Percentiles rank a stretch among this genome's conserved stretches.
Conservation (phyloP, 2,329 filamentous ascomycete genomes). For the Blastomyces silverae region DNA sequence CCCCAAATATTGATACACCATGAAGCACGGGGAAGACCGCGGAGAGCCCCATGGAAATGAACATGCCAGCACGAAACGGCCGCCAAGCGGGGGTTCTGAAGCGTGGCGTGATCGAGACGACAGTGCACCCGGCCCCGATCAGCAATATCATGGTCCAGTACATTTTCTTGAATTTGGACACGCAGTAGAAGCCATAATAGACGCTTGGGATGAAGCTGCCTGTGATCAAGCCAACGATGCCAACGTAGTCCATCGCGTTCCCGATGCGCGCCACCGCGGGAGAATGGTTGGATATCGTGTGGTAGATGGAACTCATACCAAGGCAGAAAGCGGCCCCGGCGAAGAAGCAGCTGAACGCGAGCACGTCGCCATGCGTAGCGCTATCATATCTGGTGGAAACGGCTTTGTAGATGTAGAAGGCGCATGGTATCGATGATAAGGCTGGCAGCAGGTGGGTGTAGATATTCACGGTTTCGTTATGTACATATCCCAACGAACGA, state of each 20-base stretch:
- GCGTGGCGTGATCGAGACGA: conserved; percentile 69
- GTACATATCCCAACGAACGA: conserved; percentile 54
- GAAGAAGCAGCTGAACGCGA: conserved; percentile 74
- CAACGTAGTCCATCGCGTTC: conserved; percentile 90
- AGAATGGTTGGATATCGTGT: conserved; percentile 80
- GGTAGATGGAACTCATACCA: conserved; percentile 77
- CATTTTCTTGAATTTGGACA: conserved; percentile 55
- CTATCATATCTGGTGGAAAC: conserved; percentile 60
- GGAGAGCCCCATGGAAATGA: conserved; percentile 76
- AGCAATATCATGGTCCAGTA: conserved; percentile 76
- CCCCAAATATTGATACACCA: conserved; percentile 61
- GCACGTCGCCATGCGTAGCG: conserved; percentile 57
- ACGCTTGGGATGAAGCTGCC: conserved; percentile 85
- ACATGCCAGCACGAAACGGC: conserved; percentile 81
- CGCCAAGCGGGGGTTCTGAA: conserved; percentile 81
- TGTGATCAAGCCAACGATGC: conserved; percentile 85
- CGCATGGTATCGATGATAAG: conserved; percentile 49
- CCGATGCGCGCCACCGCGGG: conserved; percentile 69
- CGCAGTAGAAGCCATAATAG: conserved; percentile 77
- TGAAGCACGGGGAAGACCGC: conserved; percentile 79
- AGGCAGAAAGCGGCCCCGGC: conserved; percentile 64
- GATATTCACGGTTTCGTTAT: conserved; percentile 67
- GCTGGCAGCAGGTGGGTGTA: conserved; percentile 66
- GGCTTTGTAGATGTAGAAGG: conserved; percentile 49
- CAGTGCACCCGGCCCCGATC: conserved; percentile 67